Evolutionary conservation across 805 yeast species (phyloP).

Genomic region (Spathaspora passalidarum): DNA sequence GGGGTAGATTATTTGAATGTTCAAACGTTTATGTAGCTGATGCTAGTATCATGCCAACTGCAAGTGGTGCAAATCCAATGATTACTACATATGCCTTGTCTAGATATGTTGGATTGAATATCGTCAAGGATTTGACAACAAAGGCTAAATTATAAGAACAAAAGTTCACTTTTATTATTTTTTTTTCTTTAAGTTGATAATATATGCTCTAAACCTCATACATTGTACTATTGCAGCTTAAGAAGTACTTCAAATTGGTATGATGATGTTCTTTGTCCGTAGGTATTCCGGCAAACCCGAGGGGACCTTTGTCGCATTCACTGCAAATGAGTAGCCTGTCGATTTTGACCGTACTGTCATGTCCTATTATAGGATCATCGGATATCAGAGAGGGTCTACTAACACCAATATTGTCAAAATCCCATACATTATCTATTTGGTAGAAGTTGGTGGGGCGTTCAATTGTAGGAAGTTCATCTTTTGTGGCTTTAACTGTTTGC

Average conservation of each 20-base stretch:
- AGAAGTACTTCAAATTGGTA: slow-evolving; percentile 39
- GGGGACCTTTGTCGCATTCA: slow-evolving; percentile 75
- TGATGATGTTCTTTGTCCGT: slow-evolving; percentile 24
- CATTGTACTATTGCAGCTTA: slow-evolving; percentile 45
- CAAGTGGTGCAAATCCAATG: slow-evolving; percentile 57
- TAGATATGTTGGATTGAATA: slow-evolving; percentile 36
- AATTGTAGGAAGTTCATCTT: background rate
- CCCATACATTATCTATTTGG: slow-evolving; percentile 63
- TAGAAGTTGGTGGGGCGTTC: slow-evolving; percentile 29
- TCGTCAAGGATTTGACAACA: slow-evolving; percentile 31
- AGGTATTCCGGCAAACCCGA: slow-evolving; percentile 59
- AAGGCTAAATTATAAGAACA: slow-evolving; percentile 20
- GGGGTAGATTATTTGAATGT: slow-evolving; percentile 48
- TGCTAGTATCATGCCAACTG: slow-evolving; percentile 49
- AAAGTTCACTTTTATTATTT: background rate
- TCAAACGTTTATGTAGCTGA: slow-evolving; percentile 49
- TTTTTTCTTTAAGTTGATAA: background rate
- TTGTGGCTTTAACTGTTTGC: slow-evolving; percentile 19
- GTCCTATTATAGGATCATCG: slow-evolving; percentile 13
- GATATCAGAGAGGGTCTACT: slow-evolving; percentile 41
- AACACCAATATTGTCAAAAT: slow-evolving; percentile 76
- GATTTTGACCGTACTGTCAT: slow-evolving; percentile 22
- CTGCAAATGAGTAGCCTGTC: slow-evolving; percentile 63
- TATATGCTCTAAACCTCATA: slow-evolving; percentile 22
- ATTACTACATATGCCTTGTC: slow-evolving; percentile 46